These are phyloP conservation scores for Picea engelmannii DNA, from an alignment of 83 land plant species.

Conservation along the genomic window DNA sequence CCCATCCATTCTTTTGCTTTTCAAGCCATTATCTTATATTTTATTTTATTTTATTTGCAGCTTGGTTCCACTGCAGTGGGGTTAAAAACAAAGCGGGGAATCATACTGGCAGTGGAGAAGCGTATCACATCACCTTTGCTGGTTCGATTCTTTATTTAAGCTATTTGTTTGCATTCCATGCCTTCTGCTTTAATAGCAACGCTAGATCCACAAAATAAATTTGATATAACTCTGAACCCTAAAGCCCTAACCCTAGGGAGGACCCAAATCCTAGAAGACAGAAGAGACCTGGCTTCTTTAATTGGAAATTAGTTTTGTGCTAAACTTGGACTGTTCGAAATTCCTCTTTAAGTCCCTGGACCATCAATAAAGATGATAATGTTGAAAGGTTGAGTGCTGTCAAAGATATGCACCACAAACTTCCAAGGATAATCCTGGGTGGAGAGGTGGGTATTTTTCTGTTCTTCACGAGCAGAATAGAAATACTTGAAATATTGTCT, in stretches of 20 bases:
- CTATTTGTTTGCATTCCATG: not conserved
- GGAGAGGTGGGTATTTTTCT: too few relatives aligned
- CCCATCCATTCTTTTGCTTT: not conserved
- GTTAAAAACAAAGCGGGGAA: slow-evolving; percentile 89
- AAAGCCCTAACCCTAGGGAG: not conserved
- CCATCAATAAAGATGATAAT: too few relatives aligned
- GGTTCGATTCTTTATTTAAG: slow-evolving; percentile 35
- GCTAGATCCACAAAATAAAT: not conserved
- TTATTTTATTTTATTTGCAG: slow-evolving; percentile 32
- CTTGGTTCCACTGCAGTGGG: slow-evolving; percentile 99
- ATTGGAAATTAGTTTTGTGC: too few relatives aligned
- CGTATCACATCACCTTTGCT: slow-evolving; percentile 89
- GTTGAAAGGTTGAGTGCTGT: too few relatives aligned
- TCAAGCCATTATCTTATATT: not conserved
- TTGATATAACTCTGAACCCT: not conserved
- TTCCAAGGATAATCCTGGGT: too few relatives aligned
- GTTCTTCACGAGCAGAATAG: too few relatives aligned
- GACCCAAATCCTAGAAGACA: not conserved
- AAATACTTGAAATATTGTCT: too few relatives aligned
- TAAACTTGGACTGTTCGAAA: too few relatives aligned
- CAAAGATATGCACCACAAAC: too few relatives aligned
- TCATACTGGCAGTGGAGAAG: slow-evolving; percentile 97
- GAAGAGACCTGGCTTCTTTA: too few relatives aligned
- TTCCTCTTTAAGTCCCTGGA: too few relatives aligned
- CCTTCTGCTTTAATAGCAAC: too few relatives aligned